phyloP scores from a whole-genome alignment of 768 basidiomycete genomes.

The Wakefieldia striispora region DNA sequence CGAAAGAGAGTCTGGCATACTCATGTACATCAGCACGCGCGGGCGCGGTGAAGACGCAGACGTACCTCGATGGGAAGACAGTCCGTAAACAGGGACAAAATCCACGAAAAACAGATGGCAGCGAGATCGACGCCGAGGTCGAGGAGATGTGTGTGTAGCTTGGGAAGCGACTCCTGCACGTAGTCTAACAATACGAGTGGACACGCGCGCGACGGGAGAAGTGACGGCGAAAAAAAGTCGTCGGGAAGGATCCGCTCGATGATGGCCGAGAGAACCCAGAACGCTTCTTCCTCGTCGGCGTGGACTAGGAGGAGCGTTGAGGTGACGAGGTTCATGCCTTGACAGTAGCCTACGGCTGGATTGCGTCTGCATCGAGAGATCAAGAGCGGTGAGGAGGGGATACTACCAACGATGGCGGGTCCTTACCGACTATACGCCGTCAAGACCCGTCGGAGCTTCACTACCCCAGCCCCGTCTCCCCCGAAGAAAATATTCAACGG shows the following conservation, averaged over 20 bases:
- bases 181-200: conserved; percentile 89
- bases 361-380: conserved; percentile 62
- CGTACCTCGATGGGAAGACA: conserved; percentile 91
- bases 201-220: conserved; percentile 92
- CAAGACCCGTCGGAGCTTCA: conserved; percentile 87
- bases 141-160: conserved; percentile 70
- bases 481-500: conserved; percentile 96
- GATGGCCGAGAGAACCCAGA: conserved; percentile 90
- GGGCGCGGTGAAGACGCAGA: conserved; percentile 1
- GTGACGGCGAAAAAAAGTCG: conserved; percentile 90
- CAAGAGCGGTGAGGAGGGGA: neutral
- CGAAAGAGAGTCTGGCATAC: conserved; percentile 77
- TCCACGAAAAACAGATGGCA: conserved; percentile 98
- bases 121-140: conserved; percentile 86
- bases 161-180: conserved; percentile 74
- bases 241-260: conserved; percentile 87
- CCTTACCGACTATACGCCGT: conserved; percentile 88
- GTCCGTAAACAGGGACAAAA: conserved; percentile 93
- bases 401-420: neutral
- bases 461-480: conserved; percentile 91
- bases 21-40: neutral
- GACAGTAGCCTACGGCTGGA: conserved; percentile 89
- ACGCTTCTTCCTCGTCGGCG: conserved; percentile 95
- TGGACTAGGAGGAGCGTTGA: conserved; percentile 92
- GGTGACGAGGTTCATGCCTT: conserved; percentile 94